Evolutionary conservation across 192 early-diverging fungal genomes (phyloP).

Genomic region (Rhizophagus clarus): DNA sequence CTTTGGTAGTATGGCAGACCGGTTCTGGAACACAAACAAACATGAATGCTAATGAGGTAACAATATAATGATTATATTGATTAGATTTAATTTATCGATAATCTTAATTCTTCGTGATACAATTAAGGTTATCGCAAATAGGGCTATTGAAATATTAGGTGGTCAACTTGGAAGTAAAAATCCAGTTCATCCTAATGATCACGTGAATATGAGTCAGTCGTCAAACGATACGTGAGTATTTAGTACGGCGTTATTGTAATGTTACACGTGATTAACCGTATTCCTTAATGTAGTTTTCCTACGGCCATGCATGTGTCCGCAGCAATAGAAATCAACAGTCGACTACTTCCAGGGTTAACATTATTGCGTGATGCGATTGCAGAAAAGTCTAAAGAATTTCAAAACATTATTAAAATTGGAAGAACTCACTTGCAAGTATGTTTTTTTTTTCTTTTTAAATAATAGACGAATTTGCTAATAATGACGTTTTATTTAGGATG

Average conservation of each 20-base stretch:
- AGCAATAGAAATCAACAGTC: slow-evolving; percentile 79
- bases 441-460: background rate
- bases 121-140: slow-evolving; percentile 95
- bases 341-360: slow-evolving; percentile 85
- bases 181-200: slow-evolving; percentile 99
- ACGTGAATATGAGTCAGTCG: slow-evolving; percentile 98
- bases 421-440: slow-evolving; percentile 89
- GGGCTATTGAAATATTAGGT: slow-evolving; percentile 94
- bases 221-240: slow-evolving; percentile 90
- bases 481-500: slow-evolving; percentile 57
- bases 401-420: slow-evolving; percentile 98
- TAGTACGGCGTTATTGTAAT: background rate
- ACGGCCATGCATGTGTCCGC: slow-evolving; percentile 99
- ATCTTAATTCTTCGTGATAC: background rate
- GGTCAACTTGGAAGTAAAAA: slow-evolving; percentile 89
- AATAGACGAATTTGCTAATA: background rate
- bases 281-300: slow-evolving; percentile 67
- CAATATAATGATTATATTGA: background rate
- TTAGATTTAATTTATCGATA: background rate
- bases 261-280: background rate
- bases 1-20: slow-evolving; percentile 98
- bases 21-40: slow-evolving; percentile 98
- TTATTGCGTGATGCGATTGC: slow-evolving; percentile 78
- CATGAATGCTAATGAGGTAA: slow-evolving; percentile 92
- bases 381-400: slow-evolving; percentile 79